Conservation (phyloP, 2,329 filamentous ascomycete species). For the Talaromyces albobiverticillius region DNA sequence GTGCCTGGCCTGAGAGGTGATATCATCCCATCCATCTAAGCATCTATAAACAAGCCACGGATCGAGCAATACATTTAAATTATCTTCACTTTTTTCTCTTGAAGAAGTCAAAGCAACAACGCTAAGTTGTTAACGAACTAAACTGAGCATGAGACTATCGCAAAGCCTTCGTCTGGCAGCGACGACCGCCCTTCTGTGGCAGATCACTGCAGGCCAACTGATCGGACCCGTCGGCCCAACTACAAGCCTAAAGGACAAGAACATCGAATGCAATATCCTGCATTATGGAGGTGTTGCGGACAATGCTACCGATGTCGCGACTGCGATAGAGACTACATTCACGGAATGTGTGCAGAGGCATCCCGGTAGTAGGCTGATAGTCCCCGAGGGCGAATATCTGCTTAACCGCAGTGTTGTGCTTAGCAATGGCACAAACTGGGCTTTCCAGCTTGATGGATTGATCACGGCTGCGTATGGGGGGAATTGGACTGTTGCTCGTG, state of each 20-base stretch:
- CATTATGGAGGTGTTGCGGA: constrained; percentile 29
- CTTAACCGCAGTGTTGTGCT: constrained; percentile 25
- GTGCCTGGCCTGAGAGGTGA: not conserved
- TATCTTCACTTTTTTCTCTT: not conserved
- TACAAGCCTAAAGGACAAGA: constrained; percentile 27
- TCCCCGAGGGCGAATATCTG: constrained; percentile 28
- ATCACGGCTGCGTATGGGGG: constrained; percentile 29
- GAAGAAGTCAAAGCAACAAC: not conserved
- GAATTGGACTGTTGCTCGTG: constrained; percentile 27
- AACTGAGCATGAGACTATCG: not conserved
- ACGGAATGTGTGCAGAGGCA: constrained; percentile 20
- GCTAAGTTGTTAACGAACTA: not conserved
- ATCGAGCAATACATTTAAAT: not conserved
- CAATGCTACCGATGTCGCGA: constrained; percentile 30
- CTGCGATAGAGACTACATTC: constrained; percentile 28
- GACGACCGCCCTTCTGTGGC: not conserved
- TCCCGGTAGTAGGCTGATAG: constrained; percentile 24
- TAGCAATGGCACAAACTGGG: constrained; percentile 32
- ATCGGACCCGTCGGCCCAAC: constrained; percentile 26
- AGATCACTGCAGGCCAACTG: constrained; percentile 15
- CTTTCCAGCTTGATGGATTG: constrained; percentile 33
- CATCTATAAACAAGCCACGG: not conserved
- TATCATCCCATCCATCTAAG: not conserved
- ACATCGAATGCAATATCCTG: constrained; percentile 30
- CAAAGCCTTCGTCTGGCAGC: not conserved